A percentile compares a stretch with the other conserved stretches of the same genome.
Evolutionary conservation across 2,329 filamentous ascomycete genomes (phyloP).

Genomic region (Dryadomyces sulphureus): DNA sequence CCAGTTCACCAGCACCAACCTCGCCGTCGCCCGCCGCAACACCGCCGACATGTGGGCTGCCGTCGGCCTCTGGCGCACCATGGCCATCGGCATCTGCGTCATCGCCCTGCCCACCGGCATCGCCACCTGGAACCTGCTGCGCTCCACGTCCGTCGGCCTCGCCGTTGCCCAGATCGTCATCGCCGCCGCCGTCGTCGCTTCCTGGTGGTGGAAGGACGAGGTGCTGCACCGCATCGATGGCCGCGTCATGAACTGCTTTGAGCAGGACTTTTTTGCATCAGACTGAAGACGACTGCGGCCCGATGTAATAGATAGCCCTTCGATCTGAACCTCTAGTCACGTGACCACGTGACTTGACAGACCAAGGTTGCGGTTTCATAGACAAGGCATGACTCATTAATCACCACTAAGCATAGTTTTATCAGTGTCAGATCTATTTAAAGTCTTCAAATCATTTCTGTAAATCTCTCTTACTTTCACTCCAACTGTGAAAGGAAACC

Average conservation of each 20-base stretch:
- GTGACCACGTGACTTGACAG: too few species aligned
- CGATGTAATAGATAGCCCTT: too few species aligned
- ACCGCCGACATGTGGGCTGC: slow-evolving; percentile 33
- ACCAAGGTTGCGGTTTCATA: too few species aligned
- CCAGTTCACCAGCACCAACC: slow-evolving; percentile 31
- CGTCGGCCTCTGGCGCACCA: slow-evolving; percentile 23
- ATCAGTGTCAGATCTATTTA: too few species aligned
- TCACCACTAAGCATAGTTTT: too few species aligned
- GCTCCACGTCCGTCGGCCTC: slow-evolving; percentile 24
- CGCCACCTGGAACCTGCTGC: slow-evolving; percentile 21
- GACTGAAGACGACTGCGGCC: too few species aligned
- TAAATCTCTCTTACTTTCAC: too few species aligned
- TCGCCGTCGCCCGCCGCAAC: slow-evolving; percentile 28
- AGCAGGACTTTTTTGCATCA: too few species aligned
- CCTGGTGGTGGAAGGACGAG: slow-evolving; percentile 29
- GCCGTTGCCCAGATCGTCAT: slow-evolving; percentile 26
- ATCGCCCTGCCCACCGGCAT: slow-evolving; percentile 26
- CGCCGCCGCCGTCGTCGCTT: slow-evolving; percentile 16
- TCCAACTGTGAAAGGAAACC: too few species aligned
- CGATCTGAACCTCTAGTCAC: too few species aligned
- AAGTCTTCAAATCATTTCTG: too few species aligned
- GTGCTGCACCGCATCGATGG: slow-evolving; percentile 28
- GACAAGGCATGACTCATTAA: too few species aligned
- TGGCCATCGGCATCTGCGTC: slow-evolving; percentile 28
- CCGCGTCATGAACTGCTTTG: slow-evolving; percentile 29